Base-by-base conservation (phyloP, 805 yeast species). In the Monosporozyma yasuniensis region DNA sequence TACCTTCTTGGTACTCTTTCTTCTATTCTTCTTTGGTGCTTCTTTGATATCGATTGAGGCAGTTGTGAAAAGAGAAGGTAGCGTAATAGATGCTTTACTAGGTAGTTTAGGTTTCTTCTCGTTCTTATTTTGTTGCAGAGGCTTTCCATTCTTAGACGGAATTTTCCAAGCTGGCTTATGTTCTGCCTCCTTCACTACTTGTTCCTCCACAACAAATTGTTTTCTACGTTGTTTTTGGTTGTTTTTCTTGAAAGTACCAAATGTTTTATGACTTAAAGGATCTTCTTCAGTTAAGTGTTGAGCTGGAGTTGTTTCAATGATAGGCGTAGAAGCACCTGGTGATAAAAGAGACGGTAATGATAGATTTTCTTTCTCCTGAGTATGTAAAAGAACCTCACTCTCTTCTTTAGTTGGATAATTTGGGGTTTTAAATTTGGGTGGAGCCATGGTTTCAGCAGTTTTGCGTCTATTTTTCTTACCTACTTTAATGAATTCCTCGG, bases 171-270 rank as follows among this genome's bases (percentile, higher is more conserved):
- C 58, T 3, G 57, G 39, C 44, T 58, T 57, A 16, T 51, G 50
- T 22, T 43, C 44, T 5, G 38, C 34, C 11, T 43, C 42, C 4
- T 25, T 22, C 12, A 41, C 46, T 10, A 46, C 41, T 2, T 39
- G 44, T 14, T 44, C 46, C n/a, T 47, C 52, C 18, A 27, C 11
- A 4, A 32, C 32, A 11, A 44, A 23, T 11, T 50, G 48, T 35
- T 59, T 55, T 35, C 52, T 54, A 32, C 67, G 57, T 48, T 63
- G 60, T 39, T 60, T 64, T 43, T 64, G 68, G 10, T 64, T 54
- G 39, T 54, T 47, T 39, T 64, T 64, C 49, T 60, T 64, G 44
- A 63, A 60, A 12, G 55, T 22, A 11, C 55, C 57, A 5, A 44
- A 47, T 8, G 54, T 46, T 37, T 57, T 61, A 19, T 46, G 37